Conservation (phyloP, 169 alveolate species). For the Plasmodium fragile region DNA sequence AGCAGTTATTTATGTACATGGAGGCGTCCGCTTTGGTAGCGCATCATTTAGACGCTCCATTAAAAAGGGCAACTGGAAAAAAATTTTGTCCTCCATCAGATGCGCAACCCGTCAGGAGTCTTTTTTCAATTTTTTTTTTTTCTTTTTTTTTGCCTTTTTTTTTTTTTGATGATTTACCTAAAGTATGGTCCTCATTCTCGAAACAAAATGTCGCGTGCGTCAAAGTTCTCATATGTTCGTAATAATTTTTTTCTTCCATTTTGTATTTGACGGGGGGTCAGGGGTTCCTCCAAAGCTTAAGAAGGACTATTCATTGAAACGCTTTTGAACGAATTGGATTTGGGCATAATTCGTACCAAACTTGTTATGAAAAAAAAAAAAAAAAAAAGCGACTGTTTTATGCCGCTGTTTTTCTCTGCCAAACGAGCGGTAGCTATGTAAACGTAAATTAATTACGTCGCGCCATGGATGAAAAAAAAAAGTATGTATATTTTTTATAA, state of each 20-base stretch:
- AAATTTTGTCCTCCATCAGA: neutral
- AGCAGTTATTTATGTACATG: neutral
- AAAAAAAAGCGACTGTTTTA: neutral
- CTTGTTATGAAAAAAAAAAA: neutral
- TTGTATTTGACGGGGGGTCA: conserved; percentile 9
- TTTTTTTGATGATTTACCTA: conserved; percentile 73
- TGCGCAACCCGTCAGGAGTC: neutral
- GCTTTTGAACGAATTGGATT: neutral
- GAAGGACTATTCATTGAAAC: neutral
- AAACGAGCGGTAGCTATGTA: neutral
- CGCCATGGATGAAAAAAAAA: neutral
- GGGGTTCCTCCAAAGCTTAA: neutral
- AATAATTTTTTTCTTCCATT: conserved; percentile 35
- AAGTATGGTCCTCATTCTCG: conserved; percentile 90
- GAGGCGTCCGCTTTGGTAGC: neutral
- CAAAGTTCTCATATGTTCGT: conserved; percentile 46
- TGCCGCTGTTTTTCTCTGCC: neutral
- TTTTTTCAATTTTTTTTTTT: neutral
- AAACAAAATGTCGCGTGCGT: conserved; percentile 83
- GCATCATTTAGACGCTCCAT: neutral
- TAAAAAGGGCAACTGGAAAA: neutral
- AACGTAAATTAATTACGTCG: neutral
- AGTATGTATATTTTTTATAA: no score
- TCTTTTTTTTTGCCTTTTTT: neutral
- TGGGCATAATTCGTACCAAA: neutral